These are phyloP conservation scores for Trichosporon ovoides DNA, from an alignment of 1,284 basidiomycete species.

Conservation along the genomic window DNA sequence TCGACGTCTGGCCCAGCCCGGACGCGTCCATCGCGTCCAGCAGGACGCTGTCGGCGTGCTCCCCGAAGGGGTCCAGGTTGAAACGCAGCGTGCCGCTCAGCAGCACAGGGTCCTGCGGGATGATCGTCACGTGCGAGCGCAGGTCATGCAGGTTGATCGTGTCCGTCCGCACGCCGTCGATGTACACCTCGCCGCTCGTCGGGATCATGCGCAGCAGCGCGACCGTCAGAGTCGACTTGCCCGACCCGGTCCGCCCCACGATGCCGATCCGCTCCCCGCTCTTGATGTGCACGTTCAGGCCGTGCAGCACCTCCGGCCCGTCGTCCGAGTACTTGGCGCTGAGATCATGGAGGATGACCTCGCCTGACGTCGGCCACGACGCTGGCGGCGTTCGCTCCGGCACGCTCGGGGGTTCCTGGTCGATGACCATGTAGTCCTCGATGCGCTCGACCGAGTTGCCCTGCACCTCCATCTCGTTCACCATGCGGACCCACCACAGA, in stretches of 20 bases:
- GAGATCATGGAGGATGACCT: slow-evolving; percentile 57
- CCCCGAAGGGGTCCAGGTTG: slow-evolving; percentile 69
- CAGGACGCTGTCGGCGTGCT: slow-evolving; percentile 62
- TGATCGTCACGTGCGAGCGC: slow-evolving; percentile 56
- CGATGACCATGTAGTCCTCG: slow-evolving; percentile 63
- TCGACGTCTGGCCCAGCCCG: slow-evolving; percentile 42
- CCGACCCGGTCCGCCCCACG: slow-evolving; percentile 66
- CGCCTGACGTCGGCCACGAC: slow-evolving; percentile 70
- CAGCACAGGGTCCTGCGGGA: slow-evolving; percentile 58
- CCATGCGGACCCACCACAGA: slow-evolving; percentile 39
- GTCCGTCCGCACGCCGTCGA: slow-evolving; percentile 47
- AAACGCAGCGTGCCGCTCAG: slow-evolving; percentile 72
- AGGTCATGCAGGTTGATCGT: slow-evolving; percentile 60
- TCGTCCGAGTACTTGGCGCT: slow-evolving; percentile 47
- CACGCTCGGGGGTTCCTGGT: slow-evolving; percentile 60
- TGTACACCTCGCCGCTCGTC: slow-evolving; percentile 55
- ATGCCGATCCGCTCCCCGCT: slow-evolving; percentile 62
- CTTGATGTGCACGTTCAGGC: slow-evolving; percentile 56
- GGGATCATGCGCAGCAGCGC: slow-evolving; percentile 54
- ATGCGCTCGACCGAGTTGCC: slow-evolving; percentile 62
- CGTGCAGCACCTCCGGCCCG: slow-evolving; percentile 55
- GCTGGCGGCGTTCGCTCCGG: slow-evolving; percentile 60
- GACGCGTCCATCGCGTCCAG: slow-evolving; percentile 53
- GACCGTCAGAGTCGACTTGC: slow-evolving; percentile 57
- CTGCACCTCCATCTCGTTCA: slow-evolving; percentile 50